Conservation (phyloP, 805 yeast genomes). For the Kodamaea kaohsiungensis region DNA sequence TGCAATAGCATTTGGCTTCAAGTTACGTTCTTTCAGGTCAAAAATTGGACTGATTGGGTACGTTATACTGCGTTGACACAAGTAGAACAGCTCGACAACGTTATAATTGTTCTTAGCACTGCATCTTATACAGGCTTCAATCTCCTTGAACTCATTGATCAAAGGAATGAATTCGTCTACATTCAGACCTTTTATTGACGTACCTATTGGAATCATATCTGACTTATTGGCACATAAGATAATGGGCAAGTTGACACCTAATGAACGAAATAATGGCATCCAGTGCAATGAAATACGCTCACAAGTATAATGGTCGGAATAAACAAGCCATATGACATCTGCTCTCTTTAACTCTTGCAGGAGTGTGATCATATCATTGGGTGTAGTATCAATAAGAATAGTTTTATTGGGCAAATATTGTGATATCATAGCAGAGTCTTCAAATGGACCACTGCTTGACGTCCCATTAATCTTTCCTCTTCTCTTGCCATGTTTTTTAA, state of each 20-base stretch:
- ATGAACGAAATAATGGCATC: conserved; percentile 89
- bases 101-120: conserved; percentile 84
- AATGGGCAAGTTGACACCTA: conserved; percentile 94
- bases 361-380: conserved; percentile 59
- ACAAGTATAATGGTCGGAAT: conserved; percentile 91
- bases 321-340: conserved; percentile 92
- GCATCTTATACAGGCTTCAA: conserved; percentile 87
- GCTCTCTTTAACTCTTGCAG: conserved; percentile 79
- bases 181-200: conserved; percentile 45
- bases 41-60: conserved; percentile 92
- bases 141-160: conserved; percentile 87
- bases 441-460: not conserved
- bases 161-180: conserved; percentile 85
- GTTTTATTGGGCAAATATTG: conserved; percentile 50
- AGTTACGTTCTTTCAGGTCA: conserved; percentile 83
- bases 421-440: conserved; percentile 19
- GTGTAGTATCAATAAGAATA: conserved; percentile 75
- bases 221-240: conserved; percentile 85
- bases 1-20: conserved; percentile 73
- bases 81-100: conserved; percentile 87
- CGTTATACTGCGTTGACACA: conserved; percentile 90
- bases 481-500: conserved; percentile 4
- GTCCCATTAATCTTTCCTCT: not conserved
- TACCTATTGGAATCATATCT: conserved; percentile 47
- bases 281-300: conserved; percentile 90